Evolutionary conservation across 345 rosid genomes (phyloP).

Genomic region (Nephelium lappaceum): DNA sequence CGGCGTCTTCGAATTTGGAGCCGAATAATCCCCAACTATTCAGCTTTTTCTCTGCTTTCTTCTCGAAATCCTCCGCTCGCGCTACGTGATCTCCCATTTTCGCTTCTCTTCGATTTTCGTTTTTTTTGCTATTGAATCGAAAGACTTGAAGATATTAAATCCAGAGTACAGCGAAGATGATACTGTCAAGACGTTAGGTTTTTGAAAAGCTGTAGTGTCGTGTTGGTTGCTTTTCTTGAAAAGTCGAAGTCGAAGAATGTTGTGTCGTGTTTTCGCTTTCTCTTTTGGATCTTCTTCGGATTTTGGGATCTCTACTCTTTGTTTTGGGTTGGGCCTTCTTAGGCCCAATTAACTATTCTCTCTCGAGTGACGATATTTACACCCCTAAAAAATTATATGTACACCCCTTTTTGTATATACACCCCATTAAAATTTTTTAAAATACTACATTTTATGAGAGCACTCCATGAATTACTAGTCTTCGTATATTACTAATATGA

Average conservation of each 20-base stretch:
- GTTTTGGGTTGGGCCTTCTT: background rate
- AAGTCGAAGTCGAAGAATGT: background rate
- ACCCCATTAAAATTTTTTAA: too few relatives aligned
- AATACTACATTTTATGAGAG: too few relatives aligned
- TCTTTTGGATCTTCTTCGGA: background rate
- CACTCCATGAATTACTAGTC: too few relatives aligned
- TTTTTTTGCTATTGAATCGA: background rate
- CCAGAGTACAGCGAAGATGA: background rate
- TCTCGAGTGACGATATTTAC: too few relatives aligned
- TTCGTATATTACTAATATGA: too few relatives aligned
- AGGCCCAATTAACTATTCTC: background rate
- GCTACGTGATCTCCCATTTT: conserved; percentile 64
- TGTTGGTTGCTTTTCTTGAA: background rate
- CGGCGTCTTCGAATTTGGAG: conserved; percentile 69
- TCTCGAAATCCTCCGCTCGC: conserved; percentile 63
- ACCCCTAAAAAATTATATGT: too few relatives aligned
- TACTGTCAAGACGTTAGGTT: background rate
- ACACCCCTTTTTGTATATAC: too few relatives aligned
- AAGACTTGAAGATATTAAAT: background rate
- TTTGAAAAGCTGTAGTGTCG: background rate
- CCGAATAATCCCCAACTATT: conserved; percentile 61
- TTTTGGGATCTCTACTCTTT: background rate
- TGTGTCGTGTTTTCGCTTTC: background rate
- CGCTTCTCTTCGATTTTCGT: background rate
- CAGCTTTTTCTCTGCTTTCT: conserved; percentile 74